These are phyloP conservation scores for Boletus vermiculosoides DNA, from an alignment of 768 basidiomycete genomes.

Conservation along the genomic window DNA sequence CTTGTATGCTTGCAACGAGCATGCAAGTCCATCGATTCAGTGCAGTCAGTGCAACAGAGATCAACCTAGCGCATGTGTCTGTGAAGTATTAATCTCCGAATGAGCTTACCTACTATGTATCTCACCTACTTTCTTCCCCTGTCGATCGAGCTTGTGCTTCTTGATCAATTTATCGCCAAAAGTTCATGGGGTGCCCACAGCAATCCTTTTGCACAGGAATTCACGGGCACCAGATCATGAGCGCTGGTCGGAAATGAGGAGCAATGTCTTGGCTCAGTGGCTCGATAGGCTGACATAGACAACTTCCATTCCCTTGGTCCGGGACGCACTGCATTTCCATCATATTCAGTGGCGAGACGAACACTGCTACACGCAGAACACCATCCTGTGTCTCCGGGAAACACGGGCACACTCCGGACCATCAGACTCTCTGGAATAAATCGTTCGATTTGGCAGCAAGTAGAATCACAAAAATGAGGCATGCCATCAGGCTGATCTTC, in stretches of 20 bases:
- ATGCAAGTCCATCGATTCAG: neutral
- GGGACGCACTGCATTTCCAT: conserved; percentile 9
- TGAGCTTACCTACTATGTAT: neutral
- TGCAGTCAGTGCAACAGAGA: neutral
- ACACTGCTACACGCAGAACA: neutral
- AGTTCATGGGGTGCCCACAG: neutral
- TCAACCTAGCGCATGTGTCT: neutral
- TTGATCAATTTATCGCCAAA: neutral
- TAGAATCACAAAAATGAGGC: conserved; percentile 3
- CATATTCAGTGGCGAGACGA: conserved; percentile 1
- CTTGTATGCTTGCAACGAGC: neutral
- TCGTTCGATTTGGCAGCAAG: conserved; percentile 7
- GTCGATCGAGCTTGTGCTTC: conserved; percentile 1
- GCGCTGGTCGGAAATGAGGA: conserved; percentile 1
- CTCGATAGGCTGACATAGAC: conserved; percentile 1
- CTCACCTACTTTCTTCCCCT: neutral
- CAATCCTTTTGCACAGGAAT: conserved; percentile 16
- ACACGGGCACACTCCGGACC: neutral
- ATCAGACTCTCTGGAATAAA: neutral
- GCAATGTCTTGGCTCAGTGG: neutral
- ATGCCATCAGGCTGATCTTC: conserved; percentile 19
- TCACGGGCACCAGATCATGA: neutral
- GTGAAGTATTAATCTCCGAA: conserved; percentile 11
- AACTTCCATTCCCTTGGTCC: conserved; percentile 19
- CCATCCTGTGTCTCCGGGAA: neutral